These are phyloP conservation scores for Trichoderma guizhouense DNA, from an alignment of 2,329 filamentous ascomycete genomes.

Conservation along the genomic window DNA sequence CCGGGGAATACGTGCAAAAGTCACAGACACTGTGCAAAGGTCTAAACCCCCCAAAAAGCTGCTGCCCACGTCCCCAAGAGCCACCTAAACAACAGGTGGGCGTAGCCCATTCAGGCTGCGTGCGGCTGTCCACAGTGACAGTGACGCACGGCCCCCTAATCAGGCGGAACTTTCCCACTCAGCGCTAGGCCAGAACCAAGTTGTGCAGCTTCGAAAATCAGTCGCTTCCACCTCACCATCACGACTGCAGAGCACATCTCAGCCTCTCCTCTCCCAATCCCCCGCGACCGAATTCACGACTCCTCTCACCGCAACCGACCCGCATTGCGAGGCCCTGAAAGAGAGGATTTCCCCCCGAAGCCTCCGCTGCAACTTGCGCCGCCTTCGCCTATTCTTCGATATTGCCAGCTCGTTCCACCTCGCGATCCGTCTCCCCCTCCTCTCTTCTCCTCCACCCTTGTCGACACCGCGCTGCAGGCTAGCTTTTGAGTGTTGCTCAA, in stretches of 20 bases:
- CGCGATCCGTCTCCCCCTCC: constrained; percentile 13
- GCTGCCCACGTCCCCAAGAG: not conserved
- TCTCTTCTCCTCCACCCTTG: not conserved
- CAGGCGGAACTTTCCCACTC: constrained; percentile 17
- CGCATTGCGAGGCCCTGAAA: constrained; percentile 21
- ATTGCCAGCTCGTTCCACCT: not conserved
- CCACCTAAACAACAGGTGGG: not conserved
- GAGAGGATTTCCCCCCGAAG: constrained; percentile 16
- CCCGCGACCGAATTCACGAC: constrained; percentile 23
- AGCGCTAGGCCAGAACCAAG: constrained; percentile 35
- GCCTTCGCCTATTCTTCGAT: not conserved
- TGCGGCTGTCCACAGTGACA: constrained; percentile 7
- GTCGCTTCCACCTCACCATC: constrained; percentile 29
- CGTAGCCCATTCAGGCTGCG: not conserved
- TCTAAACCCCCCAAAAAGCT: not conserved
- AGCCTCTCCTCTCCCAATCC: constrained; percentile 19
- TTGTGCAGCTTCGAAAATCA: constrained; percentile 32
- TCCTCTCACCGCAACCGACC: constrained; percentile 18
- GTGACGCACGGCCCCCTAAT: constrained; percentile 15
- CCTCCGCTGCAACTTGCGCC: not conserved
- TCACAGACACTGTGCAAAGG: not conserved
- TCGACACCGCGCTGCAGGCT: not conserved
- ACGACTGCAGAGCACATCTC: constrained; percentile 27
- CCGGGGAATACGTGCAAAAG: not conserved
- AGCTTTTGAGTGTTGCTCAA: not conserved